Evolutionary conservation across 805 yeast species (phyloP), one percentile per base, ranked within the genome.

Genomic region (Lachancea thermotolerans): DNA sequence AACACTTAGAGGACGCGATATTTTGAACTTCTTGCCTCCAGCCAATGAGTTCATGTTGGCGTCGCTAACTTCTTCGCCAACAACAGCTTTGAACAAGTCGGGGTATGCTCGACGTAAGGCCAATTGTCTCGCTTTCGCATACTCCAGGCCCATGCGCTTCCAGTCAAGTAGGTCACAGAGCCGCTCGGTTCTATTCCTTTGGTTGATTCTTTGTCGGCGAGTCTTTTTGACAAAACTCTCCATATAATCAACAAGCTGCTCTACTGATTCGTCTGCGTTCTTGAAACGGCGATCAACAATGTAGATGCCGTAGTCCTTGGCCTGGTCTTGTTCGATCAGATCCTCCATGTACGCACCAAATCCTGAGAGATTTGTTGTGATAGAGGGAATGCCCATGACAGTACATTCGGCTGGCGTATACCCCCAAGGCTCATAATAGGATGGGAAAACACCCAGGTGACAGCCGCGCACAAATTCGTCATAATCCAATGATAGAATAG

Each of bases 321-420:
- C 84, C 50, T 65, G 69, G 39, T 65, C 59, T 58, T 87, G 86
- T 63, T 91, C 97, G 64, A 91, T 91, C 52, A 91, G 74, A 65
- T 91, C 97, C 68, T 91, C 99, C 98, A 91, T 91, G 70, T 91
- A 91, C 54, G 98, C 95, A 41, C 99, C 99, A 62, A 91, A 91
- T 1, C 99, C 99, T 2, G 96, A 87, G 49, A 91, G 70, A 64
- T 91, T 91, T 35, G 99, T 91, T 10, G 99, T 91, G 59, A 91
- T 86, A 6, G 96, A 87, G 14, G 99, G 99, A 48, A 93, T 95
- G 46, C 99, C 99, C 99, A 91, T 91, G 18, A 93, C 99, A 0
- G 99, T 91, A 72, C 99, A 93, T 66, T 91, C 99, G 8, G 98
- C 98, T 2, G 99, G 99, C 2, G 99, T 91, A 67, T 91, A 91